Percentiles rank a stretch among this genome's conserved stretches.
Evolutionary conservation across 2,329 filamentous ascomycete species (phyloP).

Genomic region (Verticillium nonalfalfae): DNA sequence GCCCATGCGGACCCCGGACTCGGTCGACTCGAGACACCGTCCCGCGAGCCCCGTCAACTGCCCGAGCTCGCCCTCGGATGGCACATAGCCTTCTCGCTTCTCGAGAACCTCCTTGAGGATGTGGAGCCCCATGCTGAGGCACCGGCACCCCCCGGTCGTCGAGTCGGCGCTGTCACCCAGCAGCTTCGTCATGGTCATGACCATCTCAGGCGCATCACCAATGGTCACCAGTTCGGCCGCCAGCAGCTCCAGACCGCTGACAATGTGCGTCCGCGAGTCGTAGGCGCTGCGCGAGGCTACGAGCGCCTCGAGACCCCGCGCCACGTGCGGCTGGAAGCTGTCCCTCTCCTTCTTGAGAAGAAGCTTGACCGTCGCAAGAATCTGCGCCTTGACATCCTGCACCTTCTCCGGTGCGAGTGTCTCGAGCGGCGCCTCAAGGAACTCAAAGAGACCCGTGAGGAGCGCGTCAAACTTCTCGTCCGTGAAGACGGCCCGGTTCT

Average conservation of each 20-base stretch:
- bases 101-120: slow-evolving; percentile 56
- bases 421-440: slow-evolving; percentile 56
- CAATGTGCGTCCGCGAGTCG: slow-evolving; percentile 64
- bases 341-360: slow-evolving; percentile 63
- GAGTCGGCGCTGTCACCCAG: slow-evolving; percentile 38
- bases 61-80: slow-evolving; percentile 43
- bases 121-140: slow-evolving; percentile 57
- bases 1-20: slow-evolving; percentile 63
- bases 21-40: slow-evolving; percentile 53
- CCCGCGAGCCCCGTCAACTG: slow-evolving; percentile 43
- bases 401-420: slow-evolving; percentile 56
- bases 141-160: slow-evolving; percentile 39
- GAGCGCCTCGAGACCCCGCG: slow-evolving; percentile 60
- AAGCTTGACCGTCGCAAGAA: slow-evolving; percentile 66
- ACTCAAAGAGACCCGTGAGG: slow-evolving; percentile 62
- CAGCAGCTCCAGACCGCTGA: slow-evolving; percentile 66
- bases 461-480: slow-evolving; percentile 65
- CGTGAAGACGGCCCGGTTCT: slow-evolving; percentile 55
- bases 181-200: slow-evolving; percentile 43
- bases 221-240: slow-evolving; percentile 65
- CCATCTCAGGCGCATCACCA: slow-evolving; percentile 56
- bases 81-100: slow-evolving; percentile 37
- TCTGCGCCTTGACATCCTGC: slow-evolving; percentile 68
- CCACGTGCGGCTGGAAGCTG: slow-evolving; percentile 61
- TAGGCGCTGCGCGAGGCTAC: slow-evolving; percentile 59